Percentiles rank a stretch among this genome's conserved stretches.
These are phyloP conservation scores for Botryobasidium botryosum DNA, from an alignment of 768 basidiomycete species.

Conservation along the genomic window DNA sequence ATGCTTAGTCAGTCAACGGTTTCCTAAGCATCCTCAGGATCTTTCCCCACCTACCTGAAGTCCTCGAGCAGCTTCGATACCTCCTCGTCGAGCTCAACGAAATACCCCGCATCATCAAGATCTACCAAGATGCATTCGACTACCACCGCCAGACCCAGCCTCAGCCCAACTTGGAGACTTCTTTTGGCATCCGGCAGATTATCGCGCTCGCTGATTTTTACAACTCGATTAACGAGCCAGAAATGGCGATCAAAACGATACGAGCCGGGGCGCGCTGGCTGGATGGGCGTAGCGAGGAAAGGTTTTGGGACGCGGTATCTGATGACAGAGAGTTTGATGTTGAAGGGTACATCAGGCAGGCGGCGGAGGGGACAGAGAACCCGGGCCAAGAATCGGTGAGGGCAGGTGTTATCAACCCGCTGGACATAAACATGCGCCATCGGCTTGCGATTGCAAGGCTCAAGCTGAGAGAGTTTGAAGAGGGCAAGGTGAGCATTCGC, in stretches of 20 bases:
- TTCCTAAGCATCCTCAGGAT: conserved; percentile 56
- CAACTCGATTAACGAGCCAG: conserved; percentile 50
- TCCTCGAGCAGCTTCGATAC: conserved; percentile 61
- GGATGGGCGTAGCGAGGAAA: conserved; percentile 57
- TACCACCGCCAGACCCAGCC: conserved; percentile 41
- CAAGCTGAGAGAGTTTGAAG: conserved; percentile 58
- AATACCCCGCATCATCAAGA: conserved; percentile 39
- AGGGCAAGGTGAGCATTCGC: conserved; percentile 48
- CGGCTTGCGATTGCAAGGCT: conserved; percentile 70
- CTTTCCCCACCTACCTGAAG: conserved; percentile 61
- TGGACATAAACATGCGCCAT: conserved; percentile 69
- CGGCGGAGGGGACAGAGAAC: conserved; percentile 14
- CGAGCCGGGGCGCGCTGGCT: conserved; percentile 75
- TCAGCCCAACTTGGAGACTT: conserved; percentile 24
- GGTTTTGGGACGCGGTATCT: conserved; percentile 61
- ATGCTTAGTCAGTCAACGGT: conserved; percentile 36
- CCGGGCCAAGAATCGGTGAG: conserved; percentile 13
- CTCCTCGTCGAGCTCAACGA: conserved; percentile 63
- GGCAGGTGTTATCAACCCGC: conserved; percentile 17
- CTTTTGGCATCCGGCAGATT: conserved; percentile 51
- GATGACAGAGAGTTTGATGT: conserved; percentile 86
- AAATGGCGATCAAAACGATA: conserved; percentile 49
- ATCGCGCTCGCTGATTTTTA: conserved; percentile 74
- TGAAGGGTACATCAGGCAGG: conserved; percentile 16
- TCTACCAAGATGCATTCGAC: conserved; percentile 60